Conservation (phyloP, 306 rosid species). For the Biancaea sappan region DNA sequence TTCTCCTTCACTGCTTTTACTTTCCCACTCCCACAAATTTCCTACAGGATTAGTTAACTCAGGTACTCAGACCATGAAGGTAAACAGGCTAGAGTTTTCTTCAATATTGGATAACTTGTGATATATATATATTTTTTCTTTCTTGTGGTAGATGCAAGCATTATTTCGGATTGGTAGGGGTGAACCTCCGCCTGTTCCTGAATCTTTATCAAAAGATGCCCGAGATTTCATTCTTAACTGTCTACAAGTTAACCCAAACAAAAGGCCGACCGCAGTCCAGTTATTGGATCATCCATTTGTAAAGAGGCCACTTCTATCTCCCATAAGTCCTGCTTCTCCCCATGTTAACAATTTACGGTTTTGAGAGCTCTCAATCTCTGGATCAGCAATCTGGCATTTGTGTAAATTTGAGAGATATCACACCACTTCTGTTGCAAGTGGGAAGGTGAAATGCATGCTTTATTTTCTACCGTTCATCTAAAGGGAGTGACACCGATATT, state of each 20-base stretch:
- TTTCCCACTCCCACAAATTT: background rate
- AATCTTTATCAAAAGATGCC: slow-evolving; percentile 47
- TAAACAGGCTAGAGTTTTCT: background rate
- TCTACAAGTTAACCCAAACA: slow-evolving; percentile 48
- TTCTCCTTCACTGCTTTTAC: background rate
- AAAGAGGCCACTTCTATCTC: slow-evolving; percentile 44
- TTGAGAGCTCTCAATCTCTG: slow-evolving; percentile 11
- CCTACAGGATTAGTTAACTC: background rate
- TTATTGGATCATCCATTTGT: slow-evolving; percentile 55
- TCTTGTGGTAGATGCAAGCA: slow-evolving; percentile 41
- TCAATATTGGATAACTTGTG: background rate
- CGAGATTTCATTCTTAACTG: slow-evolving; percentile 50
- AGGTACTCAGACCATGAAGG: background rate
- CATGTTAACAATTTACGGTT: slow-evolving; percentile 22
- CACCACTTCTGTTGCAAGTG: background rate
- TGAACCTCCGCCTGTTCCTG: slow-evolving; percentile 48
- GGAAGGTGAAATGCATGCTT: background rate
- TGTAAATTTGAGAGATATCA: background rate
- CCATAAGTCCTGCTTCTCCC: slow-evolving; percentile 46
- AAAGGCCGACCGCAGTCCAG: slow-evolving; percentile 46
- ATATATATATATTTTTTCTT: background rate
- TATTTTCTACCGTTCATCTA: background rate
- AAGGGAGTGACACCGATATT: background rate
- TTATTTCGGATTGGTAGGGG: slow-evolving; percentile 45
- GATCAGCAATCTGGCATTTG: background rate